Conservation (phyloP, 768 basidiomycete genomes). For the Russula sp. region DNA sequence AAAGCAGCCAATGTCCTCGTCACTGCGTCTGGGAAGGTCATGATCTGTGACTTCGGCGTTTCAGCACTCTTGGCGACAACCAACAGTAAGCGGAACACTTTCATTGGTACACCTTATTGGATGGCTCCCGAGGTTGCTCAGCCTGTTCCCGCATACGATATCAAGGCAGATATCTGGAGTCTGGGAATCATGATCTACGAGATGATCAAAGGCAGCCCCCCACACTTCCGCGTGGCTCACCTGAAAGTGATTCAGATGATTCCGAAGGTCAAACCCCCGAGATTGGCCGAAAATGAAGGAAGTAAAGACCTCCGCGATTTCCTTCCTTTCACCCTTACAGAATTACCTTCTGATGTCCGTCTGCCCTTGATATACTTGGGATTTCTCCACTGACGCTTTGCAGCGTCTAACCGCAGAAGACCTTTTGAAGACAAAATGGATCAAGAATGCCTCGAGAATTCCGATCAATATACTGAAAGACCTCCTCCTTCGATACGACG, state of each 20-base stretch:
- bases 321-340: slow-evolving; percentile 72
- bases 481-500: slow-evolving; percentile 70
- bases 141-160: slow-evolving; percentile 84
- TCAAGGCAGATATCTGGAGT: slow-evolving; percentile 98
- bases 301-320: slow-evolving; percentile 87
- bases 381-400: neutral
- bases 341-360: slow-evolving; percentile 71
- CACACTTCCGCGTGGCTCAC: slow-evolving; percentile 77
- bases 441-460: slow-evolving; percentile 65
- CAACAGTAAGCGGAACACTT: slow-evolving; percentile 89
- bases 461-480: slow-evolving; percentile 70
- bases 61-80: slow-evolving; percentile 83
- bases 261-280: slow-evolving; percentile 76
- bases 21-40: slow-evolving; percentile 80
- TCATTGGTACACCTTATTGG: slow-evolving; percentile 98
- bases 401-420: slow-evolving; percentile 90
- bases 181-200: slow-evolving; percentile 94
- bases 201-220: slow-evolving; percentile 94
- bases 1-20: slow-evolving; percentile 97
- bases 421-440: slow-evolving; percentile 83
- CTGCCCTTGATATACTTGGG: neutral
- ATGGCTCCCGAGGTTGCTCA: slow-evolving; percentile 99
- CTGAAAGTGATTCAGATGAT: slow-evolving; percentile 87
- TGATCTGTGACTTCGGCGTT: slow-evolving; percentile 98
- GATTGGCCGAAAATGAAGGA: slow-evolving; percentile 70